Base-by-base conservation (phyloP, 2,329 filamentous ascomycete species). In the Beauveria sp. region DNA sequence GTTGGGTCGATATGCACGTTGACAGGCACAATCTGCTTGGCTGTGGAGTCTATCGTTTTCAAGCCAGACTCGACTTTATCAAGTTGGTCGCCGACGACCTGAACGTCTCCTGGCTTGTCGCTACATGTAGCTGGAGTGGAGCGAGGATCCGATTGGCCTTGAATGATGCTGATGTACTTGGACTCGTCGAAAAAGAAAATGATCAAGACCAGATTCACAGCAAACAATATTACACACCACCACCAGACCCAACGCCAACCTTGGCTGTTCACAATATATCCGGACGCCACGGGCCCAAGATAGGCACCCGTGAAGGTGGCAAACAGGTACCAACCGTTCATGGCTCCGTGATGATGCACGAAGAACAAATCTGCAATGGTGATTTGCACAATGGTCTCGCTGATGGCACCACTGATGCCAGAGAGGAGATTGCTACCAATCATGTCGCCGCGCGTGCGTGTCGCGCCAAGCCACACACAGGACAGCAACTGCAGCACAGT, bases 321-420 rank as follows among this genome's bases (percentile, higher is more conserved):
- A 10, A 72, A 76, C 61, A 77, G 68, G 62, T 78, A 83, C 10
- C 79, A 70, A 0, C 70, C 71, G 62, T 83, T 84, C 75, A 79
- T 77, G 3, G 72, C 68, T 0, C 75, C 79, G 22, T 68, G 63
- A 40, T 73, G 68, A 59, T 73, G 67, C 0, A 72, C 64, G 55
- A 72, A 73, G 49, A 73, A 72, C 3, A 74, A 34, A 59, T 75
- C 72, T 7, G 69, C 66, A 40, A 72, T 68, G 0, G 74, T 77
- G 51, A 77, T 74, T 55, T 76, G 74, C 2, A 71, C 74, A 14
- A 75, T 71, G 0, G 72, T 70, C 61, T 78, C 75, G 43, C 74
- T 74, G 2, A 75, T 71, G 5, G 75, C 73, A 9, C 74, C 76
- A 3, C 71, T 70, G n/a, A 76, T 59, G 0, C 76, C 73, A n/a